Conservation (phyloP, 1,284 basidiomycete species). For the Trichosporon sp. region DNA sequence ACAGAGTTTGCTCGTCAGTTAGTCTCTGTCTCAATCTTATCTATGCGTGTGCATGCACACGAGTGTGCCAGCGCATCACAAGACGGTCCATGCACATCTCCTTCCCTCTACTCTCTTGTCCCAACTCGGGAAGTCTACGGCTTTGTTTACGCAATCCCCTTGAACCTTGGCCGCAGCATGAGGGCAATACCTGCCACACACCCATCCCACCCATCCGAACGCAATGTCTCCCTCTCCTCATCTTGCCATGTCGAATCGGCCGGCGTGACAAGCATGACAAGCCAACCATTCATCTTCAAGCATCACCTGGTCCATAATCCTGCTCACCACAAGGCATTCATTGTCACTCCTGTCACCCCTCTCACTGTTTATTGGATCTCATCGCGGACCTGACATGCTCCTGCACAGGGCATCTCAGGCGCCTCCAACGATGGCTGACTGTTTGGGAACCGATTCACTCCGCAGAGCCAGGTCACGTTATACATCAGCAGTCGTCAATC, state of each 20-base stretch:
- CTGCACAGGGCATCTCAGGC: background rate
- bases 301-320: background rate
- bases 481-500: slow-evolving; percentile 3
- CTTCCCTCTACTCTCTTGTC: too few species aligned
- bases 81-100: background rate
- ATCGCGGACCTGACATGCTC: slow-evolving; percentile 6
- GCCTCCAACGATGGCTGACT: background rate
- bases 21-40: slow-evolving; percentile 1
- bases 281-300: background rate
- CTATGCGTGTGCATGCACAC: background rate
- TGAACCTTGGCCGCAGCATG: background rate
- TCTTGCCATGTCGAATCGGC: background rate
- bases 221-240: background rate
- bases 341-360: background rate
- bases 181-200: too few species aligned
- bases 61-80: background rate
- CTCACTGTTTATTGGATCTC: background rate
- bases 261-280: background rate
- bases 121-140: background rate
- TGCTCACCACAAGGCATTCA: background rate
- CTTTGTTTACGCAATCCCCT: background rate
- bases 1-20: background rate
- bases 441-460: background rate
- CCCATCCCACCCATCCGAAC: too few species aligned
- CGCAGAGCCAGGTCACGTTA: background rate